Evolutionary conservation across 805 yeast species (phyloP).

Genomic region (Candida incommunis): DNA sequence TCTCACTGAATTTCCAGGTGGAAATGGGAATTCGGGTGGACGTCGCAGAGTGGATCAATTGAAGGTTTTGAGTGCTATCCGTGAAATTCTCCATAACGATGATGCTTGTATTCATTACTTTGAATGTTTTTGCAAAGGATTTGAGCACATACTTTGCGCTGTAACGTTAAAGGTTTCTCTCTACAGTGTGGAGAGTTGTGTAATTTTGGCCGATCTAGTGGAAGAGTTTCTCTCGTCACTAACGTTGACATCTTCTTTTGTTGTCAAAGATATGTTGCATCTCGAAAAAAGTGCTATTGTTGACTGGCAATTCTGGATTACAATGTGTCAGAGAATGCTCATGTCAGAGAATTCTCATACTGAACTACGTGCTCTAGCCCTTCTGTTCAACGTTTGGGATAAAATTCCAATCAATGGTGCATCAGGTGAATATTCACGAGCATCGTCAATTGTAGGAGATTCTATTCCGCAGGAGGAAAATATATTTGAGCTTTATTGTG

Average conservation of each 20-base stretch:
- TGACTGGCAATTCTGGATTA: conserved; percentile 71
- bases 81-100: conserved; percentile 26
- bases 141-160: conserved; percentile 24
- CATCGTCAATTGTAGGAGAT: neutral
- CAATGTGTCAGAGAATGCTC: conserved; percentile 44
- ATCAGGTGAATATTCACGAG: neutral
- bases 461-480: neutral
- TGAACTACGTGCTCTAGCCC: conserved; percentile 48
- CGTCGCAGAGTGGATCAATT: conserved; percentile 20
- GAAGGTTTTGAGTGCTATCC: conserved; percentile 18
- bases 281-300: conserved; percentile 19
- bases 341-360: conserved; percentile 46
- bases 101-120: conserved; percentile 18
- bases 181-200: conserved; percentile 24
- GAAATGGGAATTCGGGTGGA: conserved; percentile 4
- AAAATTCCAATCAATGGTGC: conserved; percentile 23
- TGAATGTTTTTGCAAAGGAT: conserved; percentile 18
- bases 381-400: conserved; percentile 65
- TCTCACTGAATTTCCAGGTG: neutral
- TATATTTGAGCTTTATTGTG: conserved; percentile 3
- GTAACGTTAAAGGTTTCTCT: conserved; percentile 20
- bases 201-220: conserved; percentile 24
- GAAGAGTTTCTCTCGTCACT: conserved; percentile 26
- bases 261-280: neutral
- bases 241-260: conserved; percentile 14